Base-by-base conservation (phyloP, 2,329 filamentous ascomycete species). In the Penicillium hordei region DNA sequence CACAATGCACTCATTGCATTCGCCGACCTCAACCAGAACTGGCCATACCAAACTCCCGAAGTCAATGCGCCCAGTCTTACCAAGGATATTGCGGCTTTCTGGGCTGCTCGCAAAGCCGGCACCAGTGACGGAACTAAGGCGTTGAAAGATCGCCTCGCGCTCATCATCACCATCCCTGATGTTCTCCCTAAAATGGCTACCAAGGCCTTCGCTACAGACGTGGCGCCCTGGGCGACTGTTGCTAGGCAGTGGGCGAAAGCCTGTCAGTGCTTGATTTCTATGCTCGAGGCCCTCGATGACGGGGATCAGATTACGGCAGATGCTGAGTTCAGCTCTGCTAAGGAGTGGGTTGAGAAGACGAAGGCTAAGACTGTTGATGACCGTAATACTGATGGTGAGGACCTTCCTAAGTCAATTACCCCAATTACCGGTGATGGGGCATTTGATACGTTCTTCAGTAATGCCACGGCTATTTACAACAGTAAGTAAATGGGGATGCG, bases 291-390 rank as follows among this genome's bases (percentile, higher is more conserved):
- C 2, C 13, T 52, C 21, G 49, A 44, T 33, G 15, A 2, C 1
- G 23, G 21, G 9, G 27, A 52, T n/a, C 23, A 42, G 4, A n/a
- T 13, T 10, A 52, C 49, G 34, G 64, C 65, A 5, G 60, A 61
- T 39, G 48, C 40, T n/a, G 63, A 65, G 53, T 61, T 61, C 42
- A 53, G 55, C 1, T 29, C 48, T n/a, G 63, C 62, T 1, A 50
- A 58, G 40, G 48, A 46, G 15, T 65, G 63, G 62, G 44, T 64
- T 25, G 58, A 56, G 36, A 63, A 62, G 54, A 63, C 61, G 10
- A 63, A 63, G 51, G 48, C 60, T 17, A 62, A 60, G 57, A 62
- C 61, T 38, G 61, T 63, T 10, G 52, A 62, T 44, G 61, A 63
- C 15, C 59, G 61, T 1, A 53, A 62, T 21, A 36, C 55, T 5